Base-by-base conservation (phyloP, 306 rosid genomes). In the Begonia fuchsioides region DNA sequence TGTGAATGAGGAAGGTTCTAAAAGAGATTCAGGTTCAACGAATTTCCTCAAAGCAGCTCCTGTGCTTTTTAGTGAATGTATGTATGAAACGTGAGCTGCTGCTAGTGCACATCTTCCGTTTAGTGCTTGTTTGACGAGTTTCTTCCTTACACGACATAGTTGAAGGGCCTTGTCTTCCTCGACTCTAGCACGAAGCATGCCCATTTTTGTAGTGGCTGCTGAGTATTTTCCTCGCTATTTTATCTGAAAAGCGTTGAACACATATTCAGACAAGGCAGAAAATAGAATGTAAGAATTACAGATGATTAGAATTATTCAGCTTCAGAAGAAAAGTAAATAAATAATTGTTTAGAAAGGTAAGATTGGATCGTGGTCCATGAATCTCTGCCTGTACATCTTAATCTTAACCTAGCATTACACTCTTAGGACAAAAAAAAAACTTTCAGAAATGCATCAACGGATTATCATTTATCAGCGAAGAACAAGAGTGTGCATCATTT, bases 41-140 rank as follows among this genome's bases (percentile, higher is more conserved):
- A 90, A 82, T 71, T 71, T 90, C 49, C 66, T 59, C 38, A 90
- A 76, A 63, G 87, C 79, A 32, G 64, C 66, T 68, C 98, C 98
- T 7, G 82, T 74, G 60, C 26, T 71, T 60, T 69, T 85, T 40
- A 90, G 73, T 50, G 98, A 76, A 55, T 90, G 78, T 40, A 90
- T 72, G 58, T 90, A 90, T 43, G 81, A 57, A 54, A 78, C 67
- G 66, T 90, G 87, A 58, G 98, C 81, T 51, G 94, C 75, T 43
- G 98, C 98, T 15, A 90, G 59, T 10, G 94, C 77, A 67, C 96
- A 92, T 32, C 98, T 81, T 10, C 98, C 93, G 49, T 92, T 86
- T 54, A 92, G 96, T 13, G 96, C 94, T 78, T 74, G 93, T 66
- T 73, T 81, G 49, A 90, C 93, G 68, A 77, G 79, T 53, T 77